Base-by-base conservation (phyloP, 352 stramenopile species). In the Globisporangium megalacanthum region DNA sequence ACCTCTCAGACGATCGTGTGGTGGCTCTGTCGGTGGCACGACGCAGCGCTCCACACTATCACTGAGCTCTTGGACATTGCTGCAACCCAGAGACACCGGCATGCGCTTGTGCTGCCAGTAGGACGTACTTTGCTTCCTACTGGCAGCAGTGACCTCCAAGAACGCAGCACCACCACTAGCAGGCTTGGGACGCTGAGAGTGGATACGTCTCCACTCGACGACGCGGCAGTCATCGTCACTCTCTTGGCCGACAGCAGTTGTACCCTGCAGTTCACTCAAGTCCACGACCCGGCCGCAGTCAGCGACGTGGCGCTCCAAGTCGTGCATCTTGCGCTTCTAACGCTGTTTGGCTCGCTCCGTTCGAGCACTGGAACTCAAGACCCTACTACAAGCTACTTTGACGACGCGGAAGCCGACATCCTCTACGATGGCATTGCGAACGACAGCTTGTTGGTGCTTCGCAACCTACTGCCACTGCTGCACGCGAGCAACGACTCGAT, bases 11-110 rank as follows among this genome's bases (percentile, higher is more conserved):
- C 63, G 0, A 46, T 86, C 15, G 42, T 87, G 39, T 88, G 80
- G 80, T 89, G 76, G 76, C 56, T 90, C 1, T 77, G 75, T 66
- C 70, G 77, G 10, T 87, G 77, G 77, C 73, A 90, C 19, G 64
- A 70, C 47, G 70, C 76, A 10, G 74, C 72, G 2, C 49, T 74
- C 8, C 70, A 83, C 35, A 72, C 87, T 0, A 47, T 86, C 3
- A 60, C 59, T 4, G 56, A 57, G 10, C 49, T 71, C 8, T 37
- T 75, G 20, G 39, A 66, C 13, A 37, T 42, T 13, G 33, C 63
- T 9, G 11, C 35, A 1, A 25, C 25, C 0, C 54, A 51, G 31
- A 33, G 60, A 47, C 52, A 39, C 0, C 48, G 46, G 4, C 14
- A 14, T 10, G 39, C 44, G 17, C 19, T 45, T n/a, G 19, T 33